Evolutionary conservation across 352 stramenopile genomes (phyloP).

Genomic region (Phytopythium ostracodes): DNA sequence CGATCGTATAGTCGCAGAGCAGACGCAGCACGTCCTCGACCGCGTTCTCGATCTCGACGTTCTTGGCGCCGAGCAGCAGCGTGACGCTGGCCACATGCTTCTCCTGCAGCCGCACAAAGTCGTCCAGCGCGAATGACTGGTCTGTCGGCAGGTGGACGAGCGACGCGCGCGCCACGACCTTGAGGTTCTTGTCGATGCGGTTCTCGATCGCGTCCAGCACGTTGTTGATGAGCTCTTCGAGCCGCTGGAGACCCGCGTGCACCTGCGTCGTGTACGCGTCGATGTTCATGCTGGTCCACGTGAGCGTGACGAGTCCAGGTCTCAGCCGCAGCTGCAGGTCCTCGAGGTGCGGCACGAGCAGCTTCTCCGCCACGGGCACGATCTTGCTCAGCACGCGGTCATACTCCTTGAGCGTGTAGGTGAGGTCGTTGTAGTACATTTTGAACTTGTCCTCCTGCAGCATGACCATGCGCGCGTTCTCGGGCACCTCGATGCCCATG

Average conservation of each 20-base stretch:
- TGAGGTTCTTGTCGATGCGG: slow-evolving; percentile 98
- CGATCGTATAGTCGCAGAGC: no score
- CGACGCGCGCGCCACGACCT: slow-evolving; percentile 96
- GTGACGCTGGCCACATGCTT: slow-evolving; percentile 95
- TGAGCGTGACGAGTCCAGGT: slow-evolving; percentile 79
- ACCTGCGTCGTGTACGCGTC: slow-evolving; percentile 73
- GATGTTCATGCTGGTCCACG: slow-evolving; percentile 91
- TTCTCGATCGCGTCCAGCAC: slow-evolving; percentile 99
- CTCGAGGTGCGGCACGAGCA: slow-evolving; percentile 69
- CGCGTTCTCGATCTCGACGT: slow-evolving; percentile 97
- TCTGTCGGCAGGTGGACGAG: slow-evolving; percentile 96
- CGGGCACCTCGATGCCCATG: slow-evolving; percentile 80
- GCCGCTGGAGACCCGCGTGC: slow-evolving; percentile 84
- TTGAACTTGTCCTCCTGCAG: slow-evolving; percentile 88
- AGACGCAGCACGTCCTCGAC: slow-evolving; percentile 96
- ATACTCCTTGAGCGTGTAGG: slow-evolving; percentile 77
- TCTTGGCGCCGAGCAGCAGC: slow-evolving; percentile 96
- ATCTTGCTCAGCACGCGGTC: slow-evolving; percentile 74
- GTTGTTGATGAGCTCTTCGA: slow-evolving; percentile 99
- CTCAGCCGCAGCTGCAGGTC: slow-evolving; percentile 73
- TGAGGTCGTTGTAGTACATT: slow-evolving; percentile 79
- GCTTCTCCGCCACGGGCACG: slow-evolving; percentile 49
- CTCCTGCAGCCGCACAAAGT: slow-evolving; percentile 97
- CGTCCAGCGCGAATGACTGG: slow-evolving; percentile 95
- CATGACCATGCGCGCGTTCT: slow-evolving; percentile 83